Evolutionary conservation across 1,139 yeast genomes (phyloP).

Genomic region (Candida sp.): DNA sequence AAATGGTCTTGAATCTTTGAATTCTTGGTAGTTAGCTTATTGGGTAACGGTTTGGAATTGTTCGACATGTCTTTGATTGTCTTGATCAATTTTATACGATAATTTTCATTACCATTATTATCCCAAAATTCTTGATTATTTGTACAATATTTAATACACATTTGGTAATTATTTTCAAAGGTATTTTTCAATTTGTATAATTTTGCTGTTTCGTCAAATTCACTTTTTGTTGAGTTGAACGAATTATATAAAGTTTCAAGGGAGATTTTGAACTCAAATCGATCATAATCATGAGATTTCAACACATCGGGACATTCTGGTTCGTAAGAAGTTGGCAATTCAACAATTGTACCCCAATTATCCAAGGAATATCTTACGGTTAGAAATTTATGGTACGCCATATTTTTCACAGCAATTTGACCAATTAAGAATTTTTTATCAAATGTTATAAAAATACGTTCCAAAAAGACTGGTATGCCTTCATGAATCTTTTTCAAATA

Average conservation of each 20-base stretch:
- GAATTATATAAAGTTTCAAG: constrained; percentile 36
- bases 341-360: constrained; percentile 70
- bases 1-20: constrained; percentile 15
- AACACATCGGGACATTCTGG: constrained; percentile 56
- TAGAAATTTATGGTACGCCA: constrained; percentile 62
- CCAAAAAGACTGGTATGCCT: constrained; percentile 55
- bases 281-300: constrained; percentile 49
- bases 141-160: constrained; percentile 60
- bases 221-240: constrained; percentile 12
- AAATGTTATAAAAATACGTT: constrained; percentile 56
- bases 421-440: constrained; percentile 63
- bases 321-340: constrained; percentile 62
- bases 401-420: constrained; percentile 68
- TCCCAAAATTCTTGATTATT: constrained; percentile 69
- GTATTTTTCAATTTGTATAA: constrained; percentile 1
- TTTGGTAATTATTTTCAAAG: constrained; percentile 25
- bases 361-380: constrained; percentile 66
- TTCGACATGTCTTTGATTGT: constrained; percentile 4
- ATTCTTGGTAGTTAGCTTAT: constrained; percentile 8
- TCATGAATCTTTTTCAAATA: constrained; percentile 35
- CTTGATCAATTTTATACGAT: constrained; percentile 36
- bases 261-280: constrained; percentile 55
- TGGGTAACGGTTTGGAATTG: constrained; percentile 3
- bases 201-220: constrained; percentile 2
- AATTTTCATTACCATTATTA: constrained; percentile 61